Base-by-base conservation (phyloP, 106 monocot species). In the Narthecium ossifragum region DNA sequence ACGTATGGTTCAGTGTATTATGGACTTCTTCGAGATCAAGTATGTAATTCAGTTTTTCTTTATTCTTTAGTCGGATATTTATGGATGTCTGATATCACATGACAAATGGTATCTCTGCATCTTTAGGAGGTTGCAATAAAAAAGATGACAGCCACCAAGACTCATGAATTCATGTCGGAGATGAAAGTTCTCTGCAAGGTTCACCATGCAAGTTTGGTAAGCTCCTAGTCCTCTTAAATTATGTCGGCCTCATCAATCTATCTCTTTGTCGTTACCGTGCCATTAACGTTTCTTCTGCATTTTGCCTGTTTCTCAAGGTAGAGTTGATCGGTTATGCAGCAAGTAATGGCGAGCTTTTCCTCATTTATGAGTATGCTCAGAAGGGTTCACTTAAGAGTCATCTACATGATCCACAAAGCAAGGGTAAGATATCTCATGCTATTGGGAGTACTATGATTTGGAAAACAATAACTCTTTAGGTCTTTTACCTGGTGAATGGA, bases 291-390 rank as follows among this genome's bases (percentile, higher is more conserved):
- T 48, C 34, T 73, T 31, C 41, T 59, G 49, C 23, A 26, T 62
- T 29, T 59, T 46, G 46, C 52, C 55, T 61, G 43, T 90, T 87
- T 90, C 64, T 98, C 96, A 87, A 98, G 96, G 90, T 98, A 91
- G 96, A 98, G 64, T 81, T 98, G 84, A 98, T 98, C 74, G 96
- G 96, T 65, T 91, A 90, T 79, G 86, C 90, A 63, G 83, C 90
- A 57, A 90, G 78, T 31, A 51, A 53, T 46, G 84, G 81, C 41
- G 96, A 90, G 40, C 84, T 98, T 46, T 98, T 86, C 62, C 84
- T 98, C 8, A 55, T 98, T 24, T 98, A 98, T 76, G 96, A 90
- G 55, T 98, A 90, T 70, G 90, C 96, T 78, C 86, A 98, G 78
- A 96, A 86, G 26, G 90, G 96, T 29, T 81, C 96, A 26, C 84